Conservation (phyloP, 2,329 filamentous ascomycete genomes). For the Chaetothyriales sp. region DNA sequence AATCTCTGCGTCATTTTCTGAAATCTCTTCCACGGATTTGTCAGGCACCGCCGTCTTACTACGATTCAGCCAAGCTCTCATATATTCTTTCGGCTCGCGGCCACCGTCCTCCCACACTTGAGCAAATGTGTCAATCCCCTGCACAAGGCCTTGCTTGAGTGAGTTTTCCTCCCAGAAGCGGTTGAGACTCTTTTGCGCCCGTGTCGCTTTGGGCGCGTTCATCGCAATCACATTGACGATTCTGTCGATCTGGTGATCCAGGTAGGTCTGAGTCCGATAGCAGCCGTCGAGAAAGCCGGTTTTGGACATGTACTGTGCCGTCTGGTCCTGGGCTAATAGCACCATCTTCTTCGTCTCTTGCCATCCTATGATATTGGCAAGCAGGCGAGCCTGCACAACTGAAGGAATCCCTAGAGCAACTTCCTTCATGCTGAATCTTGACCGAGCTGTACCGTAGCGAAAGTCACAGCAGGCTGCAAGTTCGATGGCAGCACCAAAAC, state of each 20-base stretch:
- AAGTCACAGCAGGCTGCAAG: conserved; percentile 16
- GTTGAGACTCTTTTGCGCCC: conserved; percentile 12
- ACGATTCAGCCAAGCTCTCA: conserved; percentile 1
- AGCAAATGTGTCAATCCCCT: conserved; percentile 20
- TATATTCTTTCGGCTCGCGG: conserved; percentile 7
- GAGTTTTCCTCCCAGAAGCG: conserved; percentile 20
- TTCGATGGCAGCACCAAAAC: conserved; percentile 12
- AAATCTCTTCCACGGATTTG: neutral
- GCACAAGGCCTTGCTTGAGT: conserved; percentile 17
- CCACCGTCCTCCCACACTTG: conserved; percentile 7
- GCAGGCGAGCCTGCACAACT: conserved; percentile 13
- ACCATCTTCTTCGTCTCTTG: conserved; percentile 13
- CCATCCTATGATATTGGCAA: conserved; percentile 17
- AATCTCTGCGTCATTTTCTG: neutral
- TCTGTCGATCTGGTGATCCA: neutral
- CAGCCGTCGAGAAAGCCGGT: conserved; percentile 12
- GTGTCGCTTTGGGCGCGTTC: conserved; percentile 5
- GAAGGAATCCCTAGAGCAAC: conserved; percentile 12
- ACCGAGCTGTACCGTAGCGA: conserved; percentile 5
- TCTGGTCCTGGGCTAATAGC: conserved; percentile 5
- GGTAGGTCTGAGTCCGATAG: neutral
- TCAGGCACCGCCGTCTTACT: neutral
- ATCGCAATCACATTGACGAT: neutral
- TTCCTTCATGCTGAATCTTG: conserved; percentile 16
- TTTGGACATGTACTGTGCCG: conserved; percentile 1